A percentile compares a stretch with the other conserved stretches of the same genome.
Conservation (phyloP, 2,329 filamentous ascomycete species). For the Stromatinia cepivora region DNA sequence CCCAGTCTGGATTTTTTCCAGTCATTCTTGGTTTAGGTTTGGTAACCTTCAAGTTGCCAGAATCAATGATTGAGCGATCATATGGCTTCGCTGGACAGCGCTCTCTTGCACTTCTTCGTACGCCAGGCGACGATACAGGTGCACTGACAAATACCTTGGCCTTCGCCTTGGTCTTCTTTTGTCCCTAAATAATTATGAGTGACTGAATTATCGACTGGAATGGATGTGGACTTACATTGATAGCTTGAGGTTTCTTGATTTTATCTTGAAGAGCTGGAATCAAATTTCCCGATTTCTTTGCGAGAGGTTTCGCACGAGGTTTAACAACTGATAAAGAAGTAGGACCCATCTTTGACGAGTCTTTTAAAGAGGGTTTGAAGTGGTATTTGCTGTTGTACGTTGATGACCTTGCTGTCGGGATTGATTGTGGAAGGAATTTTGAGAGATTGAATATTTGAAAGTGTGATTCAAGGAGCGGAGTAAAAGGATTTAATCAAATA, state of each 20-base stretch:
- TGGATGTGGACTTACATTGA: neutral
- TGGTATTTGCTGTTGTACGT: neutral
- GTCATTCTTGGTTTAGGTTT: neutral
- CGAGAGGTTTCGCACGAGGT: neutral
- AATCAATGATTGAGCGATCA: neutral
- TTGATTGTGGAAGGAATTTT: neutral
- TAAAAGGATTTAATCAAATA: neutral
- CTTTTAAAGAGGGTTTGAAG: neutral
- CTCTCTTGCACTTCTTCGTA: constrained; percentile 15
- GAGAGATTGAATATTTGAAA: neutral
- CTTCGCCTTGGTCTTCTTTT: neutral
- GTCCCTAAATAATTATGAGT: neutral
- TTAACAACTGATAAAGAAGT: neutral
- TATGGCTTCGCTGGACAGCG: neutral
- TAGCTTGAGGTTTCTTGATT: neutral
- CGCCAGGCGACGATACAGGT: neutral
- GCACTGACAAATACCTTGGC: neutral
- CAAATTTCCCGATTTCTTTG: neutral
- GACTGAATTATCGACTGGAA: neutral
- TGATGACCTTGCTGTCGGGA: neutral
- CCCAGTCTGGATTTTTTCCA: constrained; percentile 26
- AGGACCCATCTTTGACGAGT: neutral
- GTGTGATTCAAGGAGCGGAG: constrained; percentile 5
- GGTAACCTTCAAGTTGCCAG: neutral
- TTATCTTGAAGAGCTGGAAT: neutral